Percentiles rank a stretch among this genome's conserved stretches.
Conservation (phyloP, 2,329 filamentous ascomycete genomes). For the Rhynchosporium graminicola region DNA sequence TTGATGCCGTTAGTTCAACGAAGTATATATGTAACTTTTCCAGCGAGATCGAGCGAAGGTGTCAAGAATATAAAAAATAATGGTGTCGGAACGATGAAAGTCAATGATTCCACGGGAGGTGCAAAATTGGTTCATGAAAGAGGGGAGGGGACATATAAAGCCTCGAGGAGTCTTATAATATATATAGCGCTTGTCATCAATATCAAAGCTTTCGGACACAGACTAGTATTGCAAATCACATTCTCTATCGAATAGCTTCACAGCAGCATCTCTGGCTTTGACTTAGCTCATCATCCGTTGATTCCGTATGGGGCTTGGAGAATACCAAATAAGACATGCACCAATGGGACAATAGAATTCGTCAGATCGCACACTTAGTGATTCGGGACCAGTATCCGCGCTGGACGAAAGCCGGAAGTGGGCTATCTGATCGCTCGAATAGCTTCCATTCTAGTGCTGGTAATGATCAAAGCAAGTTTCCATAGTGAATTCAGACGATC, state of each 20-base stretch:
- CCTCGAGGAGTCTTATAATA: neutral
- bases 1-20: no score
- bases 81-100: no score
- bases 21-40: no score
- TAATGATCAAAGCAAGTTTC: no score
- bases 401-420: neutral
- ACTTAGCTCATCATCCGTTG: slow-evolving; percentile 12
- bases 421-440: neutral
- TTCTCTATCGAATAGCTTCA: neutral
- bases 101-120: neutral
- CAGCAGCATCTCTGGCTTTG: neutral
- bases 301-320: slow-evolving; percentile 1
- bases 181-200: slow-evolving; percentile 8
- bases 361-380: slow-evolving; percentile 1
- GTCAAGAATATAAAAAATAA: no score
- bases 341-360: neutral
- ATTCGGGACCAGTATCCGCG: neutral
- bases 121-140: no score
- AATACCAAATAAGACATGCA: neutral
- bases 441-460: neutral
- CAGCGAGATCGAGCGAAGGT: no score
- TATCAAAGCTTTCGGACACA: neutral
- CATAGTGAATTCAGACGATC: neutral
- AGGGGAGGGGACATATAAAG: no score
- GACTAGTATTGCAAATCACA: neutral